phyloP scores from a whole-genome alignment of 116 monocot genomes.

The Papilionanthe hybrid region DNA sequence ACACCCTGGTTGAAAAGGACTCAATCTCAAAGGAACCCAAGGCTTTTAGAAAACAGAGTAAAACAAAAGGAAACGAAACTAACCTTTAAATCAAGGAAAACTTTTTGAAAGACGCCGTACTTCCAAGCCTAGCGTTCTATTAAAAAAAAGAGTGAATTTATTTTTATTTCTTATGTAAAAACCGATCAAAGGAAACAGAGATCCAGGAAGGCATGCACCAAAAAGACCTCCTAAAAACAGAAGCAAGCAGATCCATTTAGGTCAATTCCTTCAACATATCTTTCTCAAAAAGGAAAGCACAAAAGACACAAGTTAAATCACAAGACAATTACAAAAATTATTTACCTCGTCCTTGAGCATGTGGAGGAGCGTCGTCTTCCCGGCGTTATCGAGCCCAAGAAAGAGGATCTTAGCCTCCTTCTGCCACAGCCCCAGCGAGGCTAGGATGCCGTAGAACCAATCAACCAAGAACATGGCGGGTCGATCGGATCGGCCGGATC shows the following conservation, averaged over 20 bases:
- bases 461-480: conserved; percentile 69
- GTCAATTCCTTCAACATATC: background rate
- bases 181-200: background rate
- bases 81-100: background rate
- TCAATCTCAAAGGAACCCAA: background rate
- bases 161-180: background rate
- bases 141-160: background rate
- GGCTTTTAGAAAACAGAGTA: background rate
- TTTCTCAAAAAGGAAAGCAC: background rate
- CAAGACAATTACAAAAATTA: background rate
- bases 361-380: conserved; percentile 85
- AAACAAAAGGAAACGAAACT: background rate
- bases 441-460: conserved; percentile 89
- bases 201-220: background rate
- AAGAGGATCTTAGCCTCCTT: conserved; percentile 90
- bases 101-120: background rate
- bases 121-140: background rate
- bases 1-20: background rate
- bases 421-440: conserved; percentile 84
- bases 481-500: background rate
- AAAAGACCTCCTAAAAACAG: background rate
- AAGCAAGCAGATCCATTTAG: conserved; percentile 3
- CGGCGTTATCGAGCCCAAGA: conserved; percentile 80
- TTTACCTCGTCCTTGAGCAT: conserved; percentile 88
- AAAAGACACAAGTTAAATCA: background rate